Conservation (phyloP, 2,329 filamentous ascomycete species). For the Trichoderma afroharzianum region DNA sequence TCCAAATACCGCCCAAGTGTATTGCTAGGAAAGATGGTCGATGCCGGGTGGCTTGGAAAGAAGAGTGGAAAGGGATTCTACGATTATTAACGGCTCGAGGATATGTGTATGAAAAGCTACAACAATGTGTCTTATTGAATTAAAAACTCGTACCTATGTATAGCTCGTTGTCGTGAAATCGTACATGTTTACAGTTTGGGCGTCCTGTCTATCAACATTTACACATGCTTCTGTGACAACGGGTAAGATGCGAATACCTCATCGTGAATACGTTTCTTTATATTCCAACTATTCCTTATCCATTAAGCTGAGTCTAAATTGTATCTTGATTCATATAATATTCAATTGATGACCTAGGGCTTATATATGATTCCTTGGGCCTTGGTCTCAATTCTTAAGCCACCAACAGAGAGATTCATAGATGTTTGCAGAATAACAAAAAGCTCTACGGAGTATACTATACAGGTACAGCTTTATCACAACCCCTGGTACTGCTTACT, state of each 20-base stretch:
- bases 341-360: neutral
- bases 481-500: neutral
- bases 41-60: slow-evolving; percentile 96
- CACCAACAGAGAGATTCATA: neutral
- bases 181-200: neutral
- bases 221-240: neutral
- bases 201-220: neutral
- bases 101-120: neutral
- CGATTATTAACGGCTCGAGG: slow-evolving; percentile 59
- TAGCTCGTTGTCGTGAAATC: neutral
- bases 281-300: neutral
- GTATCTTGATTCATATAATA: neutral
- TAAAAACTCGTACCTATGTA: neutral
- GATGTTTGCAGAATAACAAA: neutral
- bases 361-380: neutral
- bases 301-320: neutral
- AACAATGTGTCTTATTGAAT: neutral
- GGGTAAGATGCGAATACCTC: neutral
- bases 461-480: neutral
- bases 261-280: neutral
- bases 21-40: slow-evolving; percentile 89
- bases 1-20: slow-evolving; percentile 92
- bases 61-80: slow-evolving; percentile 97
- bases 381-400: neutral
- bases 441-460: neutral